Base-by-base conservation (phyloP, 1,284 basidiomycete species). In the Exobasidium cylindrosporum region DNA sequence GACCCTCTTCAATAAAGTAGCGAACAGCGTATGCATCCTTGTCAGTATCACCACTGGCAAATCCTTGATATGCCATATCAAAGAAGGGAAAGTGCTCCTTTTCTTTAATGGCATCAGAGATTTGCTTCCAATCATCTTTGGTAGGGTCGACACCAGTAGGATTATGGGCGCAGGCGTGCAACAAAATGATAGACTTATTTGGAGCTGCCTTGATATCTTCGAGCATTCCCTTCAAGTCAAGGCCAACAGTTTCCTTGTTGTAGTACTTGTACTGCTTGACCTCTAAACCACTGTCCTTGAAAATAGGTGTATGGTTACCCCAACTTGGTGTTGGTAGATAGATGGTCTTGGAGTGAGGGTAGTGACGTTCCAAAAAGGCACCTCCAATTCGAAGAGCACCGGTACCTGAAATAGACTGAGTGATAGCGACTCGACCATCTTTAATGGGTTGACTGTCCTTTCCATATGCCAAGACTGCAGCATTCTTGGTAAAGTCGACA, bases 401-500 rank as follows among this genome's bases (percentile, higher is more conserved):
- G 23, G 96, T 99, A 35, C 96, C 96, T 29, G 95, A 97, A 81
- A 98, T 96, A 63, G 94, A 89, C 82, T 99, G 96, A 29, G 93
- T 91, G 68, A 91, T 86, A 46, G 96, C 88, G 30, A 79, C 63
- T 63, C 90, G 82, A 78, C 87, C 87, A 77, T 89, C 85, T 68
- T 86, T 85, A 57, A 97, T 80, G 13, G 90, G 90, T 45, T 80
- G 82, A 69, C 88, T 69, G 66, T 75, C 70, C 58, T 90, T 84
- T 62, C 96, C 93, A 81, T 97, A 97, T 21, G 96, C 96, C 58
- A 98, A 86, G 80, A 90, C 87, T 60, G 90, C 89, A 23, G 96
- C 94, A 63, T 89, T 88, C 81, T 89, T 88, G 76, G 89, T 94
- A 82, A 97, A 97, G 60, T 89, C 86, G 45, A 87, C 83, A 57